These are phyloP conservation scores for Sporothrix schenckii DNA, from an alignment of 2,329 filamentous ascomycete species.

Conservation along the genomic window DNA sequence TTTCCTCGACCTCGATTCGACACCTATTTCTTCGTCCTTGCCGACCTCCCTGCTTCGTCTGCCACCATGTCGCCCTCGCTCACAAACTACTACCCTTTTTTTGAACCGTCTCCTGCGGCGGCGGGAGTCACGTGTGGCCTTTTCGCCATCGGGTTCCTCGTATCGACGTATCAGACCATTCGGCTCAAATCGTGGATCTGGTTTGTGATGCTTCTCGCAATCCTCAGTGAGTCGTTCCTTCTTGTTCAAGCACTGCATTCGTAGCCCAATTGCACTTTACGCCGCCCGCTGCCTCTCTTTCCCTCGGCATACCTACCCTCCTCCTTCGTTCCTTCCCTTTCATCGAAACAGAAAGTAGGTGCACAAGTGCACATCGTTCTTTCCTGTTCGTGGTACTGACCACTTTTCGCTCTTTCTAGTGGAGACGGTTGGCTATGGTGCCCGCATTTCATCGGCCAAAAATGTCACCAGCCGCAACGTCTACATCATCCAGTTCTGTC, in stretches of 20 bases:
- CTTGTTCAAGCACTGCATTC: neutral
- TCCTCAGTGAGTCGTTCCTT: slow-evolving; percentile 37
- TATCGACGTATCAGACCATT: slow-evolving; percentile 39
- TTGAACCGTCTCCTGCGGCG: slow-evolving; percentile 39
- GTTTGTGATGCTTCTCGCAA: slow-evolving; percentile 40
- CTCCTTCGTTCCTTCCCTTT: neutral
- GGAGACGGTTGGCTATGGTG: slow-evolving; percentile 46
- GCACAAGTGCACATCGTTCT: neutral
- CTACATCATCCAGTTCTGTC: slow-evolving; percentile 46
- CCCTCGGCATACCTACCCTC: neutral
- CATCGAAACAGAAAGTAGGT: neutral
- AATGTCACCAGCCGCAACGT: slow-evolving; percentile 38
- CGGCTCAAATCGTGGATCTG: slow-evolving; percentile 41
- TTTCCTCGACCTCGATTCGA: neutral
- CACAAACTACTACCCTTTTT: slow-evolving; percentile 36
- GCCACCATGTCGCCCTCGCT: slow-evolving; percentile 22
- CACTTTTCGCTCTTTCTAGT: slow-evolving; percentile 37
- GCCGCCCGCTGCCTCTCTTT: neutral
- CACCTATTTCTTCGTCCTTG: neutral
- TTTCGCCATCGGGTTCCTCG: slow-evolving; percentile 39
- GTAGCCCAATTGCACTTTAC: neutral
- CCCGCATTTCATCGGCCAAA: slow-evolving; percentile 41
- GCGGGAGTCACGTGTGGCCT: slow-evolving; percentile 39
- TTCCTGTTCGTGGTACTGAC: neutral
- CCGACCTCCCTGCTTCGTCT: neutral